A percentile compares a stretch with the other conserved stretches of the same genome.
Conservation (phyloP, 1,284 basidiomycete species). For the Leccinum cinnamomeum region DNA sequence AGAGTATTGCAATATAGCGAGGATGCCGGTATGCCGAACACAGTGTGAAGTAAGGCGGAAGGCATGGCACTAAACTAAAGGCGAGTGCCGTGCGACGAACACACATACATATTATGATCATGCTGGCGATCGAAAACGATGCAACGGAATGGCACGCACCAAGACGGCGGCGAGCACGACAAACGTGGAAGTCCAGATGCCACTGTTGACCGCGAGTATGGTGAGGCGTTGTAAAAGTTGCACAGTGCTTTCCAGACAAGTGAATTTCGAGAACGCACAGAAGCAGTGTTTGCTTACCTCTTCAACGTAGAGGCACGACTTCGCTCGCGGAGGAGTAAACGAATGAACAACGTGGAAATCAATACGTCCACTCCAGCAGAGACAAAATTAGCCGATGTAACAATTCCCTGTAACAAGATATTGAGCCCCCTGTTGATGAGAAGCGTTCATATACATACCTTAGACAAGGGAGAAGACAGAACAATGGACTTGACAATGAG, state of each 20-base stretch:
- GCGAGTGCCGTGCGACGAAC: neutral
- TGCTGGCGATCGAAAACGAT: neutral
- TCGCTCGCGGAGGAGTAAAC: no score
- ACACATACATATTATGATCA: neutral
- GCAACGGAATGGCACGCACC: constrained; percentile 5
- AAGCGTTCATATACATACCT: constrained; percentile 7
- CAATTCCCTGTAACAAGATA: no score
- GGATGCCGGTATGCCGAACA: neutral
- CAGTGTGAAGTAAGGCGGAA: neutral
- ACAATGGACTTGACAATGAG: neutral
- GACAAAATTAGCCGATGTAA: no score
- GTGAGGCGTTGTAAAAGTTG: constrained; percentile 12
- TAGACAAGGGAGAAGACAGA: neutral
- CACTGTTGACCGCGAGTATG: constrained; percentile 21
- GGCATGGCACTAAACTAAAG: constrained; percentile 1
- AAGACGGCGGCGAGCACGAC: constrained; percentile 9
- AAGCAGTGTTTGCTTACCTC: neutral
- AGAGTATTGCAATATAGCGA: neutral
- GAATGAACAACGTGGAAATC: no score
- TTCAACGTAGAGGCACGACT: no score
- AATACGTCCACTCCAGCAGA: no score
- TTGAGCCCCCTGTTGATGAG: neutral
- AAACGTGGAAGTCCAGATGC: constrained; percentile 18
- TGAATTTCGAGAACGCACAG: neutral
- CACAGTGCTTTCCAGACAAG: constrained; percentile 3